Evolutionary conservation across 2,329 filamentous ascomycete species (phyloP).

Genomic region (Teratosphaeria zuluensis): DNA sequence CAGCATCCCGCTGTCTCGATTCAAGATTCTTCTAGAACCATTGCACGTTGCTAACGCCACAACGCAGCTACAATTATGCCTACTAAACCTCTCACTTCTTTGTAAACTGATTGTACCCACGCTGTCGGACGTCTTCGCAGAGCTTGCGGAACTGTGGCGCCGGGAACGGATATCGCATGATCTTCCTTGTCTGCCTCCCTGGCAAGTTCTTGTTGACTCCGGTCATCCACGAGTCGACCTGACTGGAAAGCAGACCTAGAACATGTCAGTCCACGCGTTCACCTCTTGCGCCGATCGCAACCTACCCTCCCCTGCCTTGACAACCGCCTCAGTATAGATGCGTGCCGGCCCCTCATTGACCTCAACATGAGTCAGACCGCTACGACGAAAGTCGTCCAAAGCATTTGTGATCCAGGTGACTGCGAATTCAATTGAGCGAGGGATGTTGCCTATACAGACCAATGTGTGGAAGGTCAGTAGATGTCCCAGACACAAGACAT

Average conservation of each 20-base stretch:
- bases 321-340: too few species aligned
- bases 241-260: slow-evolving; percentile 39
- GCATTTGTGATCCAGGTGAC: slow-evolving; percentile 8
- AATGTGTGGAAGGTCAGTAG: slow-evolving; percentile 25
- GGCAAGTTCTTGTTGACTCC: slow-evolving; percentile 44
- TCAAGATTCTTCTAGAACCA: too few species aligned
- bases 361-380: not conserved
- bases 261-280: slow-evolving; percentile 23
- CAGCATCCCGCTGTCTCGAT: too few species aligned
- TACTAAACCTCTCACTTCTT: too few species aligned
- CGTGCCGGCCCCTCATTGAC: too few species aligned
- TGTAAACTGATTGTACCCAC: too few species aligned
- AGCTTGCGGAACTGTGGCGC: slow-evolving; percentile 34
- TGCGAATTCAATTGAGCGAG: slow-evolving; percentile 25
- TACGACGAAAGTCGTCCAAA: slow-evolving; percentile 4
- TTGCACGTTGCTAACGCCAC: too few species aligned
- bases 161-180: slow-evolving; percentile 40
- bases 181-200: slow-evolving; percentile 36
- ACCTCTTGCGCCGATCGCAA: slow-evolving; percentile 2
- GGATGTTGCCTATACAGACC: slow-evolving; percentile 22
- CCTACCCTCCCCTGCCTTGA: too few species aligned
- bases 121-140: not conserved
- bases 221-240: slow-evolving; percentile 48
- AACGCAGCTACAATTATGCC: too few species aligned
- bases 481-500: slow-evolving; percentile 20